phyloP scores from a whole-genome alignment of 495 filamentous ascomycete species.

The Apiosordaria backusii region DNA sequence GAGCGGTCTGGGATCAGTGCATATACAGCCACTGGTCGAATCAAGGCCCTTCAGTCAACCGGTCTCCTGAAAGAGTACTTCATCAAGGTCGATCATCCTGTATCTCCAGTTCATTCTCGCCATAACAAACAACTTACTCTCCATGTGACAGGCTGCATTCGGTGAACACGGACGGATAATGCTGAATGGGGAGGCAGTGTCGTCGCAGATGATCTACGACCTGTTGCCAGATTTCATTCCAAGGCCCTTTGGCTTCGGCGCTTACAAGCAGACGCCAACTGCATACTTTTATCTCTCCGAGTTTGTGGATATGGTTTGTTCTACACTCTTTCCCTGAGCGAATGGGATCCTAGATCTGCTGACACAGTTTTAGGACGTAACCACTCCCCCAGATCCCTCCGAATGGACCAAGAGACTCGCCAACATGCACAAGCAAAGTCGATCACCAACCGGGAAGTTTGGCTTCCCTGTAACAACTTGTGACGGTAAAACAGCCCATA shows the following conservation, averaged over 20 bases:
- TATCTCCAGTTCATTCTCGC: too few relatives aligned
- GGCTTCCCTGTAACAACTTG: constrained; percentile 23
- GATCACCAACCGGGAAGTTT: constrained; percentile 22
- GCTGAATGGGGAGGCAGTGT: constrained; percentile 21
- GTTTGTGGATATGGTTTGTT: constrained; percentile 17
- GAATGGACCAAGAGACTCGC: constrained; percentile 10
- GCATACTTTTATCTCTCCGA: constrained; percentile 24
- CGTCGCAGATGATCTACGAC: constrained; percentile 16
- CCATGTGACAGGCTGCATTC: constrained; percentile 4
- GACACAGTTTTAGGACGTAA: background rate
- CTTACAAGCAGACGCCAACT: constrained; percentile 10
- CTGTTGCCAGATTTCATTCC: constrained; percentile 20
- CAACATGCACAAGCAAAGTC: constrained; percentile 9
- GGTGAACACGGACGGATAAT: constrained; percentile 10
- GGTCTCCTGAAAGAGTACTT: background rate
- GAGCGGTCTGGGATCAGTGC: constrained; percentile 5
- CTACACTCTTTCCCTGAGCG: background rate
- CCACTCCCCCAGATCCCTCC: constrained; percentile 10
- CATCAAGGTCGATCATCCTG: constrained; percentile 5
- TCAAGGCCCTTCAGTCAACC: background rate
- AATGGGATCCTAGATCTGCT: background rate
- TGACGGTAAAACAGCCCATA: constrained; percentile 16
- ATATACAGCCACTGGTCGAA: constrained; percentile 4
- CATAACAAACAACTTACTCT: background rate
- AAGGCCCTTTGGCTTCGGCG: constrained; percentile 13